phyloP scores from a whole-genome alignment of 306 rosid genomes.

The Inga laurina region DNA sequence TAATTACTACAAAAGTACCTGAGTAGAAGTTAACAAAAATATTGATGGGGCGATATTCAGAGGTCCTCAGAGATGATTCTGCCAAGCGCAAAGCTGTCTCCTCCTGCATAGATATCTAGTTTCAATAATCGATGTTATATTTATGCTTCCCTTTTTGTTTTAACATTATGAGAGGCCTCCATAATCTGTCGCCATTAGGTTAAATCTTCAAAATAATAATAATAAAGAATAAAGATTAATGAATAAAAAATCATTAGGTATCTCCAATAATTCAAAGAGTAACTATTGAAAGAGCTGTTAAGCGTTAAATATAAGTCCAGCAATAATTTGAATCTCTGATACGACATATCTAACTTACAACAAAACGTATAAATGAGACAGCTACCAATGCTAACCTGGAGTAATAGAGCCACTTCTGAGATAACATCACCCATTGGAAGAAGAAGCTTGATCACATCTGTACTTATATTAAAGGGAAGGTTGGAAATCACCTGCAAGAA shows the following conservation, averaged over 20 bases:
- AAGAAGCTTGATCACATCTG: conserved; percentile 77
- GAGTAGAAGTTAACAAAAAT: conserved; percentile 82
- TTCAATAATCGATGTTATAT: neutral
- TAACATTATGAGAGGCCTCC: neutral
- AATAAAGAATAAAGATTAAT: neutral
- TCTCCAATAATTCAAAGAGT: neutral
- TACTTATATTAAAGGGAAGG: conserved; percentile 85
- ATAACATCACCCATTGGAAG: conserved; percentile 96
- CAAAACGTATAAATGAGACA: conserved; percentile 6
- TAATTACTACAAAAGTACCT: conserved; percentile 44
- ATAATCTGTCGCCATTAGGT: conserved; percentile 11
- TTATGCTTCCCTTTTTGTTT: neutral
- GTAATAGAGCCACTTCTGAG: conserved; percentile 79
- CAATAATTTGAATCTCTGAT: neutral
- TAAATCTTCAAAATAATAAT: neutral
- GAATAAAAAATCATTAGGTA: neutral
- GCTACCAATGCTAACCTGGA: conserved; percentile 60
- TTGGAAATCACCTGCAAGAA: conserved; percentile 80
- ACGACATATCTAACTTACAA: neutral
- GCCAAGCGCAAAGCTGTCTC: conserved; percentile 85
- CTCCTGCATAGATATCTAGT: conserved; percentile 56
- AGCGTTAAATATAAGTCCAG: neutral
- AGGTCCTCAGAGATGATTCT: conserved; percentile 63
- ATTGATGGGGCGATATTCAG: conserved; percentile 84
- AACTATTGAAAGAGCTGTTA: neutral